Evolutionary conservation across 805 yeast species (phyloP), one percentile per base, ranked within the genome.

Genomic region (Myxozyma vanderwaltii): DNA sequence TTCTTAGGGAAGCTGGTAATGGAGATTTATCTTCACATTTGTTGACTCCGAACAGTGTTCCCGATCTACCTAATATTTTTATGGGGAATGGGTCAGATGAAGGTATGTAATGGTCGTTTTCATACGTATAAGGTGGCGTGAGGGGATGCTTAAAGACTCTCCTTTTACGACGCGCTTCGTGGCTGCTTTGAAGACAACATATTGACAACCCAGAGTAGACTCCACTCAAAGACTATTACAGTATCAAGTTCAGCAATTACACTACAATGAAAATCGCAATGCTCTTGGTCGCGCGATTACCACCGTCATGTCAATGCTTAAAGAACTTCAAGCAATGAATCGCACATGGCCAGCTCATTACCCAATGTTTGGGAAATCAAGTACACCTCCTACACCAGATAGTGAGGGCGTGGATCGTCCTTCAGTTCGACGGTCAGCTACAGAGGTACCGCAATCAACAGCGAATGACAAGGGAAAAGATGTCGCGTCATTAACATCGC

Each of bases 211-310:
- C 33, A n/a, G 21, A 24, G 29, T 45, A 40, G 68, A 60, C 51
- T 69, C 43, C 29, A 48, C 60, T 57, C 67, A 26, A 55, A 59
- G 33, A 21, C 50, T 41, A 19, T 36, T 29, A 15, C 76, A 78
- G 47, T 77, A 86, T 1, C 86, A 90, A 53, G 71, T 86, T 33
- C 83, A 85, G 59, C 96, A 91, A 69, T 74, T 86, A 57, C 87
- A 83, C 61, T 92, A 88, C 71, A 89, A 89, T 69, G 85, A 86
- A 66, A 85, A 86, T 74, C 81, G 87, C 56, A 75, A 83, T 0
- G 79, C 86, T 0, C 75, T 91, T 56, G 86, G 83, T 59, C 76
- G 88, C 52, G 59, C 70, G 35, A 73, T 74, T 15, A 51, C 68
- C 4, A 64, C 70, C n/a, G 71, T 67, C 7, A 51, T 61, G 41